These are phyloP conservation scores for Neurospora hispaniola DNA, from an alignment of 495 filamentous ascomycete genomes.

Conservation along the genomic window DNA sequence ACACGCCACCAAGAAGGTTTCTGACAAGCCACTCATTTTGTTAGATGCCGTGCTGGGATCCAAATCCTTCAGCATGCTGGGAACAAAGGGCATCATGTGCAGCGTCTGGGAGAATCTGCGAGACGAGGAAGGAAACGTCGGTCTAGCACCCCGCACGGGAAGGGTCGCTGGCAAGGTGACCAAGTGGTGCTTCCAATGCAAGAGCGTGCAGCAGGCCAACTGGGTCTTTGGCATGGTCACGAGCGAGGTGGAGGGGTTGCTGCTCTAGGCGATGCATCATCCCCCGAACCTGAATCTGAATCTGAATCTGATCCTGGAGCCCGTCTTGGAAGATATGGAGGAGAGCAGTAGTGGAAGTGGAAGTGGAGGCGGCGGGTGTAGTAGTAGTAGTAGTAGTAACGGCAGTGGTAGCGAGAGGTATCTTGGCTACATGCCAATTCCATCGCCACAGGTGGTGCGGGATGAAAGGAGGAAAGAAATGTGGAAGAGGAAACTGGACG, in stretches of 20 bases:
- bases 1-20: constrained; percentile 39
- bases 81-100: constrained; percentile 72
- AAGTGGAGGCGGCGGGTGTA: not conserved
- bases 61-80: constrained; percentile 74
- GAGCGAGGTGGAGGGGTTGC: constrained; percentile 32
- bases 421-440: not conserved
- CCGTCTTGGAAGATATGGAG: not conserved
- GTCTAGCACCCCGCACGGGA: constrained; percentile 55
- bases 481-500: not conserved
- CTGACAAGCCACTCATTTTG: constrained; percentile 55
- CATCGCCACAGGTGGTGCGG: not conserved
- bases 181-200: constrained; percentile 75
- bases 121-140: constrained; percentile 56
- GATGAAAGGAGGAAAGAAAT: not conserved
- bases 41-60: constrained; percentile 78
- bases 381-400: not conserved
- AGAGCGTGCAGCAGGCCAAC: constrained; percentile 28
- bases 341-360: not conserved
- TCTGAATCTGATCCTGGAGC: not conserved
- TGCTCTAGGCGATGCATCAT: constrained; percentile 11
- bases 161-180: constrained; percentile 60
- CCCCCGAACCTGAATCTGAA: not conserved
- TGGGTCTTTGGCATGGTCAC: constrained; percentile 38
- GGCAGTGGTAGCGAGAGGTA: not conserved
- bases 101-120: constrained; percentile 76